Conservation (phyloP, 495 filamentous ascomycete species). For the Aspergillus indologenus region DNA sequence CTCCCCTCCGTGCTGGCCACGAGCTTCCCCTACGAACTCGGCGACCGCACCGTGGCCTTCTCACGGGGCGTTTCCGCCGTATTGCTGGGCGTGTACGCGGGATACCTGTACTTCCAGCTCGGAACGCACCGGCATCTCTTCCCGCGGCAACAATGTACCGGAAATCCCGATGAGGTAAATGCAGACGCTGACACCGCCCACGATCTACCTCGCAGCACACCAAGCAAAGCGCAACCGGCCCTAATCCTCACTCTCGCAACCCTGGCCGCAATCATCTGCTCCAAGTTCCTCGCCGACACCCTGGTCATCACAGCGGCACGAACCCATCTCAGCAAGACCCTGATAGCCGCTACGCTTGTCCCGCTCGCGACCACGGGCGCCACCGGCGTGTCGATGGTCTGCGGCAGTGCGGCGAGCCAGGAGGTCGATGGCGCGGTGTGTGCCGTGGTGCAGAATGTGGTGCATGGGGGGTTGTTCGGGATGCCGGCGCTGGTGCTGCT, state of each 20-base stretch:
- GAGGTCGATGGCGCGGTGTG: slow-evolving; percentile 30
- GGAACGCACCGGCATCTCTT: slow-evolving; percentile 28
- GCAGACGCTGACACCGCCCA: slow-evolving; percentile 16
- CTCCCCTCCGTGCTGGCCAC: slow-evolving; percentile 28
- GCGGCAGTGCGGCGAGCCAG: slow-evolving; percentile 19
- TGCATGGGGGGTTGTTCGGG: slow-evolving; percentile 38
- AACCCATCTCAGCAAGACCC: slow-evolving; percentile 13
- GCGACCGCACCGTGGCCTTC: slow-evolving; percentile 46
- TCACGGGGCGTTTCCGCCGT: slow-evolving; percentile 37
- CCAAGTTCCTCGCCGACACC: slow-evolving; percentile 22
- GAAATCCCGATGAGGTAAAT: no score
- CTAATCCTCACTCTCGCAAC: slow-evolving; percentile 6
- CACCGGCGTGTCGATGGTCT: slow-evolving; percentile 23
- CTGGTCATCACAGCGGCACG: slow-evolving; percentile 14
- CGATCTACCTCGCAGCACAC: slow-evolving; percentile 13
- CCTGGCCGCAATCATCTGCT: slow-evolving; percentile 23
- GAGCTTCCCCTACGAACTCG: slow-evolving; percentile 28
- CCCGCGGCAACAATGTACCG: slow-evolving; percentile 5
- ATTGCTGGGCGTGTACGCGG: slow-evolving; percentile 63
- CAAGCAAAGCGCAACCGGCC: slow-evolving; percentile 14
- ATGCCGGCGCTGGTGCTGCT: slow-evolving; percentile 41
- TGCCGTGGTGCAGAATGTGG: slow-evolving; percentile 23
- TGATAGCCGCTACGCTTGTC: slow-evolving; percentile 27
- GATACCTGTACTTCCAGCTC: slow-evolving; percentile 61
- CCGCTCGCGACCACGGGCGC: slow-evolving; percentile 30